These are phyloP conservation scores for Hexamita inflata DNA, from an alignment of 208 protist species.

Conservation along the genomic window DNA sequence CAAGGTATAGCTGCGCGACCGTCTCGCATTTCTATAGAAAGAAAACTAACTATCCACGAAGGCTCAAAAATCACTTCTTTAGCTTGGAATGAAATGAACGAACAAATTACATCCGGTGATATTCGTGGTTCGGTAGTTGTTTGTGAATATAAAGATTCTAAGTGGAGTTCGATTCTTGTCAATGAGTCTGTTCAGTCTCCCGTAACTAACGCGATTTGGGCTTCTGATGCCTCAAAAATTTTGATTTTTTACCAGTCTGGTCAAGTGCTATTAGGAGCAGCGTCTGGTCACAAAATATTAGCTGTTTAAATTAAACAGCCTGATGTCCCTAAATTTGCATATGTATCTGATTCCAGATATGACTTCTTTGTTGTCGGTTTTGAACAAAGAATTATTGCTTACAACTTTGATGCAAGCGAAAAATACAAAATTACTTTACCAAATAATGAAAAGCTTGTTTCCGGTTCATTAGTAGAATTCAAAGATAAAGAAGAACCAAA, in stretches of 20 bases:
- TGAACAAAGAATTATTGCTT: background rate
- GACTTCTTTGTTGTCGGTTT: background rate
- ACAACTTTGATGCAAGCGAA: conserved; percentile 7
- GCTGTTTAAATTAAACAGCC: background rate
- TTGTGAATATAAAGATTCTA: background rate
- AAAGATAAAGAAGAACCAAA: background rate
- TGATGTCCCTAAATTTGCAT: background rate
- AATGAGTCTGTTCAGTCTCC: background rate
- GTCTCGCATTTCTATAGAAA: background rate
- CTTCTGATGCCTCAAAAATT: background rate
- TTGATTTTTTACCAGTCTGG: conserved; percentile 17
- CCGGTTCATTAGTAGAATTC: background rate
- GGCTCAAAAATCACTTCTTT: background rate
- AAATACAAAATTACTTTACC: background rate
- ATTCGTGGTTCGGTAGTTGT: conserved; percentile 14
- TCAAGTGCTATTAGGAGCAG: background rate
- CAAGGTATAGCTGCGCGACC: background rate
- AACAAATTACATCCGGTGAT: conserved; percentile 13
- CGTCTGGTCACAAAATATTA: conserved; percentile 23
- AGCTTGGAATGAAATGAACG: conserved; percentile 16
- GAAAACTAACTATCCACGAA: conserved; percentile 9
- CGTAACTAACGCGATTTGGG: background rate
- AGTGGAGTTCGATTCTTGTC: background rate
- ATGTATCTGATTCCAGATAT: background rate
- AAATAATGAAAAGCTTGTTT: background rate